Evolutionary conservation across 2,329 filamentous ascomycete species (phyloP).

Genomic region (Alternaria gansuensis): DNA sequence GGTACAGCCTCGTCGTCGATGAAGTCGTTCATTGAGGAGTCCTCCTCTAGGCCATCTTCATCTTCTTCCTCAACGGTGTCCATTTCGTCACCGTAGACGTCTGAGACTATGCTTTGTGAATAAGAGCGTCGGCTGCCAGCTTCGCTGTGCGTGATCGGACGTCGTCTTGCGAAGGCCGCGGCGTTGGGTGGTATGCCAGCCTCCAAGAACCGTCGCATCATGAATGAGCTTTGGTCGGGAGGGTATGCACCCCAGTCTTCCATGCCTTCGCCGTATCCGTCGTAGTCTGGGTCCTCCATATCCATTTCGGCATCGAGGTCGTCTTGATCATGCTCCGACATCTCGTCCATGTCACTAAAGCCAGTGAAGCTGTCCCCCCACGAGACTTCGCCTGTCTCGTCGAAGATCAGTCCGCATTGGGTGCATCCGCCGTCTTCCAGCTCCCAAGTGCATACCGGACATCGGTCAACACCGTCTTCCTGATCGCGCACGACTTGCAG

Average conservation of each 20-base stretch:
- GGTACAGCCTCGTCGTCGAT: constrained; percentile 50
- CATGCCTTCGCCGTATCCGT: constrained; percentile 44
- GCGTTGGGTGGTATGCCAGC: constrained; percentile 38
- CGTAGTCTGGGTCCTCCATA: constrained; percentile 52
- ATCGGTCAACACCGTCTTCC: constrained; percentile 69
- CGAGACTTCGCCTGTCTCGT: constrained; percentile 56
- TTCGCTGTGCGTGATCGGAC: constrained; percentile 54
- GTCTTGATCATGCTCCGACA: constrained; percentile 52
- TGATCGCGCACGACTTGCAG: constrained; percentile 61
- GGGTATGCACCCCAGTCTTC: constrained; percentile 46
- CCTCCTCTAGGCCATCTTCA: constrained; percentile 51
- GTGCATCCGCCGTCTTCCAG: constrained; percentile 68
- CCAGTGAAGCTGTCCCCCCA: constrained; percentile 53
- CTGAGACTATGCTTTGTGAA: constrained; percentile 53
- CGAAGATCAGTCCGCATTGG: constrained; percentile 63
- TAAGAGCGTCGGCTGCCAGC: constrained; percentile 54
- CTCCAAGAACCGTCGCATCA: constrained; percentile 48
- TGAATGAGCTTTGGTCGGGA: constrained; percentile 43
- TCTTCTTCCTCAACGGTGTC: constrained; percentile 56
- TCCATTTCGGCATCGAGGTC: constrained; percentile 55
- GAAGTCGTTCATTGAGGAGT: constrained; percentile 56
- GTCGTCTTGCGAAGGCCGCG: constrained; percentile 37
- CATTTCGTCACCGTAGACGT: constrained; percentile 55
- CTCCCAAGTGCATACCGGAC: constrained; percentile 70
- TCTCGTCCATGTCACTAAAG: constrained; percentile 58